Evolutionary conservation across 2,329 filamentous ascomycete species (phyloP).

Genomic region (Aspergillus flavus): DNA sequence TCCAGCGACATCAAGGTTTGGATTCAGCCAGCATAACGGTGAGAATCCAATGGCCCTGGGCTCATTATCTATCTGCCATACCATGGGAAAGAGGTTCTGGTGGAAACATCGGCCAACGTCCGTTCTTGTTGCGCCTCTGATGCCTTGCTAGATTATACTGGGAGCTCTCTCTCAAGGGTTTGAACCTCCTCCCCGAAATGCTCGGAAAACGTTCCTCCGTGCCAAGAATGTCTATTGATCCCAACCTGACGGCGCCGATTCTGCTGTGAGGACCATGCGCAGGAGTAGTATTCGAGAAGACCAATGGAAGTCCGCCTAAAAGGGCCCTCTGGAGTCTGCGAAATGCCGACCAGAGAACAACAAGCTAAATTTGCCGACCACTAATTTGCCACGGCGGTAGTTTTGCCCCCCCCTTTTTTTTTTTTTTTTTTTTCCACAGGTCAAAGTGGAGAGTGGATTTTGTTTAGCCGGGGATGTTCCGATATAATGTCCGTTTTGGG

Average conservation of each 20-base stretch:
- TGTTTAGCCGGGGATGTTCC: neutral
- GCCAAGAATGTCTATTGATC: neutral
- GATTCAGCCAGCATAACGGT: no score
- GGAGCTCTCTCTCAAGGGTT: neutral
- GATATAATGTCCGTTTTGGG: neutral
- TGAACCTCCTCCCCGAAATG: neutral
- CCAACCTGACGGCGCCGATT: neutral
- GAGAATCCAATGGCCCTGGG: neutral
- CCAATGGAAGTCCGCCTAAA: neutral
- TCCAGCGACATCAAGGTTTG: neutral
- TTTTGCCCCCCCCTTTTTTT: neutral
- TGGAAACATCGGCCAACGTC: no score
- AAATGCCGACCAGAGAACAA: neutral
- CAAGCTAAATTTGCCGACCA: neutral
- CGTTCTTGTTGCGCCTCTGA: neutral
- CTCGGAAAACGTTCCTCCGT: neutral
- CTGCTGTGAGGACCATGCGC: neutral
- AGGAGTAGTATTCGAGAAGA: neutral
- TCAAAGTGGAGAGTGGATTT: neutral
- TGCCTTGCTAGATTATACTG: neutral
- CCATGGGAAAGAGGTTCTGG: neutral
- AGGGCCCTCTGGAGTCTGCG: neutral
- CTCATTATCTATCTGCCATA: neutral
- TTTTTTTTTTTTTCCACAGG: neutral
- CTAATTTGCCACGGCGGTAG: neutral